Percentiles rank a stretch among this genome's conserved stretches.
Conservation (phyloP, 2,329 filamentous ascomycete genomes). For the Aureobasidium sp. region DNA sequence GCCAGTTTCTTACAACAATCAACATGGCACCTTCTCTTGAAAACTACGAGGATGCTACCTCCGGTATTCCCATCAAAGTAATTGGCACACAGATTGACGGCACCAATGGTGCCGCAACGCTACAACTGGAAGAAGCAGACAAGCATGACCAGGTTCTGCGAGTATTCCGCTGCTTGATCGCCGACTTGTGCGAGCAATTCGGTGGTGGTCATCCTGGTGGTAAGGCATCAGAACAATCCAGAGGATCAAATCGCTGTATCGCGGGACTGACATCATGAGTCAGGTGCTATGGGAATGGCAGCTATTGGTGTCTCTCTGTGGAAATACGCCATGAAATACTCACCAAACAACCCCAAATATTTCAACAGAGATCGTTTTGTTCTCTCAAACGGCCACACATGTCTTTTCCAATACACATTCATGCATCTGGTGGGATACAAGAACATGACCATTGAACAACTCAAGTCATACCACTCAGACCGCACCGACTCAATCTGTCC, state of each 20-base stretch:
- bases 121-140: constrained; percentile 26
- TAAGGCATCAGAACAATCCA: background rate
- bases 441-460: constrained; percentile 50
- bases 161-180: constrained; percentile 57
- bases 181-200: constrained; percentile 64
- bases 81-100: constrained; percentile 22
- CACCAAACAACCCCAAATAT: constrained; percentile 47
- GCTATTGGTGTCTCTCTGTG: constrained; percentile 55
- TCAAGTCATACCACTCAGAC: constrained; percentile 48
- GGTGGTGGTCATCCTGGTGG: constrained; percentile 61
- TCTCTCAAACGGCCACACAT: constrained; percentile 53
- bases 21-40: constrained; percentile 14
- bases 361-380: constrained; percentile 60
- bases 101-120: constrained; percentile 14
- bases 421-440: constrained; percentile 48
- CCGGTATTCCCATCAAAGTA: constrained; percentile 21
- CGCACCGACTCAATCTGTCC: constrained; percentile 45
- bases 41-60: constrained; percentile 11
- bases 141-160: constrained; percentile 46
- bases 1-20: background rate
- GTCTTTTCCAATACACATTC: constrained; percentile 51
- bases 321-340: constrained; percentile 57
- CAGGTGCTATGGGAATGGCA: constrained; percentile 51
- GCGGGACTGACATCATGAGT: background rate
- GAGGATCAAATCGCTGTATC: background rate